phyloP scores from a whole-genome alignment of 2,329 filamentous ascomycete genomes.

The Arthroderma sp. region DNA sequence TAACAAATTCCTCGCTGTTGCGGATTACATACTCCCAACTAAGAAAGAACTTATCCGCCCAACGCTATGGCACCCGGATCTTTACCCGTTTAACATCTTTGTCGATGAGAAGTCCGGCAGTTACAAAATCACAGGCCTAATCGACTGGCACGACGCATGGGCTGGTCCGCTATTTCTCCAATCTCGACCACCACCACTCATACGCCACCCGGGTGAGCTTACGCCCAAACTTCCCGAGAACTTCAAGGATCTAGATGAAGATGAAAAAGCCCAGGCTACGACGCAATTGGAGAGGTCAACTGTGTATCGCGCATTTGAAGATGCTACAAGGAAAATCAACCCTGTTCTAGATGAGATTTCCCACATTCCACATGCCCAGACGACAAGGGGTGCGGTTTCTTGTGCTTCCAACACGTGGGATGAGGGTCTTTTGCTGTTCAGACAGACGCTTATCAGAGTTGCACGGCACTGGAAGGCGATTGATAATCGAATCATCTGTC shows the following conservation, averaged over 20 bases:
- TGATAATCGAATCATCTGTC: background rate
- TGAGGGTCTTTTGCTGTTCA: constrained; percentile 13
- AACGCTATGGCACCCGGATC: constrained; percentile 29
- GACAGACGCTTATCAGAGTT: constrained; percentile 1
- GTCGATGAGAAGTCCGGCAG: constrained; percentile 12
- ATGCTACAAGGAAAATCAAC: constrained; percentile 4
- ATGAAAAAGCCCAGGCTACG: constrained; percentile 1
- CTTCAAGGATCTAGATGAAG: constrained; percentile 10
- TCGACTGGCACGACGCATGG: constrained; percentile 12
- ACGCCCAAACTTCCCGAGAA: constrained; percentile 15
- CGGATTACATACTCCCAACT: constrained; percentile 19
- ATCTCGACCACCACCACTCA: background rate
- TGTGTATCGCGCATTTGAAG: constrained; percentile 1
- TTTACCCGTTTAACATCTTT: constrained; percentile 29
- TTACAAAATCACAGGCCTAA: constrained; percentile 23
- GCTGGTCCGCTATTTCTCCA: constrained; percentile 1
- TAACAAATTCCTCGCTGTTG: constrained; percentile 20
- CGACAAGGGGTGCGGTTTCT: constrained; percentile 12
- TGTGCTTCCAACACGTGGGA: constrained; percentile 19
- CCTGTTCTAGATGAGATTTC: constrained; percentile 4
- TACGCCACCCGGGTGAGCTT: constrained; percentile 16
- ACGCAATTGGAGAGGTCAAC: constrained; percentile 1
- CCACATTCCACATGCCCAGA: constrained; percentile 8
- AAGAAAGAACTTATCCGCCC: constrained; percentile 14
- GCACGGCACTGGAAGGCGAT: constrained; percentile 3